Conservation (phyloP, 2,329 filamentous ascomycete genomes). For the Cadophora gregata region DNA sequence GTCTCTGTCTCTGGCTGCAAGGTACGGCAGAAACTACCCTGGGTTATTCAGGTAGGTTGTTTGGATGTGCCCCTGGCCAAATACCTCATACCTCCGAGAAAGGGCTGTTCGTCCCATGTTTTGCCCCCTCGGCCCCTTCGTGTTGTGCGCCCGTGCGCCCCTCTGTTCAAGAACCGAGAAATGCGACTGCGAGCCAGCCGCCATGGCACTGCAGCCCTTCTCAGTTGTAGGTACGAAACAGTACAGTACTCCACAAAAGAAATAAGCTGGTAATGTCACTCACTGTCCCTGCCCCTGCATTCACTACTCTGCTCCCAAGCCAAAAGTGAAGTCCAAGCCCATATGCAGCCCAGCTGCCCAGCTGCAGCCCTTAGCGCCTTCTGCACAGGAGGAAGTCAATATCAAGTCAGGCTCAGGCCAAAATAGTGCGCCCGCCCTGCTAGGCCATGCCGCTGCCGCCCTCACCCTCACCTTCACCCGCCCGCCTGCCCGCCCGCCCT, state of each 20-base stretch:
- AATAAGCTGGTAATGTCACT: background rate
- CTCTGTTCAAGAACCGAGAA: background rate
- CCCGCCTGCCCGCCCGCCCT: no score
- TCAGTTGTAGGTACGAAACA: no score
- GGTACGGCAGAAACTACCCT: conserved; percentile 5
- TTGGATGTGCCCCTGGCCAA: background rate
- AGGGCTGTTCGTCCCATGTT: conserved; percentile 18
- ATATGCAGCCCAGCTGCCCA: no score
- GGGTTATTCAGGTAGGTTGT: background rate
- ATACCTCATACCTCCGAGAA: background rate
- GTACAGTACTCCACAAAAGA: background rate
- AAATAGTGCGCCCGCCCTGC: background rate
- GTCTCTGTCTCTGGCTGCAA: conserved; percentile 23
- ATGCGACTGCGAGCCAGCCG: background rate
- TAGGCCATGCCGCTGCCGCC: background rate
- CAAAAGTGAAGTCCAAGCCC: conserved; percentile 13
- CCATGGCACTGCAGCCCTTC: background rate
- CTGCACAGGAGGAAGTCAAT: background rate
- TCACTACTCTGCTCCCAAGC: background rate
- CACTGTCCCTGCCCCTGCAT: background rate
- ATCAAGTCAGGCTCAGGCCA: background rate
- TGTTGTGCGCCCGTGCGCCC: background rate
- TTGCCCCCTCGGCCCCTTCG: background rate
- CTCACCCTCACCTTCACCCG: no score
- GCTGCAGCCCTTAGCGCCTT: conserved; percentile 12